Percentiles rank a stretch among this genome's conserved stretches.
These are phyloP conservation scores for Triticum turgidum DNA, from an alignment of 176 grass and related monocot genomes.

Conservation along the genomic window DNA sequence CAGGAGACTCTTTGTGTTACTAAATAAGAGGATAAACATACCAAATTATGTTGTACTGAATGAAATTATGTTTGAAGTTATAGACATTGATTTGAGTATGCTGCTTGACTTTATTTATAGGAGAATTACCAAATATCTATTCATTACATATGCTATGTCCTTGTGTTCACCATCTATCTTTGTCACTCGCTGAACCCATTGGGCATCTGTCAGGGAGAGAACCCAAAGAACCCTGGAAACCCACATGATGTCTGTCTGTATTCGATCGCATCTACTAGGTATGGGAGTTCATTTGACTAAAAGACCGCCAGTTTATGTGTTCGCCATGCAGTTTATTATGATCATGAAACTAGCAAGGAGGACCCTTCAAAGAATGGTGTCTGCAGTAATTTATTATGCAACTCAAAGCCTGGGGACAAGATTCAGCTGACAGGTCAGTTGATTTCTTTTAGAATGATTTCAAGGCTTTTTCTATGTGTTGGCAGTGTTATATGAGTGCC, in stretches of 20 bases:
- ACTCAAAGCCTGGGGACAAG: too few relatives aligned
- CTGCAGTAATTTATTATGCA: too few relatives aligned
- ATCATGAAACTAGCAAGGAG: too few relatives aligned
- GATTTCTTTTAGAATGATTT: neutral
- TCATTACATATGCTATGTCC: neutral
- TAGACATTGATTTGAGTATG: neutral
- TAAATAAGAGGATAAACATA: neutral
- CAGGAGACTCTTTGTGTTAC: neutral
- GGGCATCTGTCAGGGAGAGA: slow-evolving; percentile 56
- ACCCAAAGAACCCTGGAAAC: neutral
- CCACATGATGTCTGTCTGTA: slow-evolving; percentile 80
- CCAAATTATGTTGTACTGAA: neutral
- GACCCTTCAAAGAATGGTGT: neutral
- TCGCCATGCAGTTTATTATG: too few relatives aligned
- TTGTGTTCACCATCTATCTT: neutral
- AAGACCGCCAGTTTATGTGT: too few relatives aligned
- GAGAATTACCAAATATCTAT: neutral
- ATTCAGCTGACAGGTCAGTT: too few relatives aligned
- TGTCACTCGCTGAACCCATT: neutral
- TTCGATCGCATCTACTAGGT: slow-evolving; percentile 78
- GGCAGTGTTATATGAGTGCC: neutral
- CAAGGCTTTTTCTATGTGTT: neutral
- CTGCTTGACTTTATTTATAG: neutral
- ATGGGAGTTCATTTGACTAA: slow-evolving; percentile 11
- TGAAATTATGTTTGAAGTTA: neutral